Evolutionary conservation across 2,329 filamentous ascomycete genomes (phyloP).

Genomic region (Neophaeococcomyces mojaviensis): DNA sequence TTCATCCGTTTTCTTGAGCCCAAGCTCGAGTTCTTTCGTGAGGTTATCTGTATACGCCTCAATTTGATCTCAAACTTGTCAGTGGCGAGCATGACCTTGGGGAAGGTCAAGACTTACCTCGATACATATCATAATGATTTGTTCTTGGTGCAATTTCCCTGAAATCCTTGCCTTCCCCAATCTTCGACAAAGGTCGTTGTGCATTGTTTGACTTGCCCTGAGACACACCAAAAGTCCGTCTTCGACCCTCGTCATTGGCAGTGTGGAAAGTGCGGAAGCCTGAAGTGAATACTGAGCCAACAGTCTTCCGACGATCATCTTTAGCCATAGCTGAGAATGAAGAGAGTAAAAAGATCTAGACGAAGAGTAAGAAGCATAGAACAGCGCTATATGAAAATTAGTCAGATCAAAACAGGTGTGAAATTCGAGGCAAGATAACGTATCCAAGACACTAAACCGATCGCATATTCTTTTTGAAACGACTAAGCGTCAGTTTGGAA

Average conservation of each 20-base stretch:
- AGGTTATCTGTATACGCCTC: neutral
- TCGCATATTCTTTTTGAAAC: too few species aligned
- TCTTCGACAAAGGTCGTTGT: neutral
- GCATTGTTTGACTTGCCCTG: neutral
- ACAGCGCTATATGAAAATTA: neutral
- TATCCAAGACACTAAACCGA: too few species aligned
- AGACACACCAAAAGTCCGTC: neutral
- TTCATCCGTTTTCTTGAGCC: neutral
- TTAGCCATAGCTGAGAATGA: neutral
- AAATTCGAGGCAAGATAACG: too few species aligned
- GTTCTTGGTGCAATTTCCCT: neutral
- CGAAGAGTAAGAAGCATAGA: neutral
- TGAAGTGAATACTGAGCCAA: neutral
- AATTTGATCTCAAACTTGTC: neutral
- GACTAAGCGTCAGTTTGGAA: too few species aligned
- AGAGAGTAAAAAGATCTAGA: too few species aligned
- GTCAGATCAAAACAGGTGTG: too few species aligned
- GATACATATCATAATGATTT: neutral
- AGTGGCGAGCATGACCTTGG: neutral
- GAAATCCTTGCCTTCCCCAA: neutral
- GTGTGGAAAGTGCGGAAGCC: neutral
- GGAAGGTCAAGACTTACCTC: neutral
- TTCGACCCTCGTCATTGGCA: neutral
- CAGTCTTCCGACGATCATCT: slow-evolving; percentile 3
- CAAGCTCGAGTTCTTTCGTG: neutral